Base-by-base conservation (phyloP, 352 stramenopile genomes). In the Thalassiosira hispida region DNA sequence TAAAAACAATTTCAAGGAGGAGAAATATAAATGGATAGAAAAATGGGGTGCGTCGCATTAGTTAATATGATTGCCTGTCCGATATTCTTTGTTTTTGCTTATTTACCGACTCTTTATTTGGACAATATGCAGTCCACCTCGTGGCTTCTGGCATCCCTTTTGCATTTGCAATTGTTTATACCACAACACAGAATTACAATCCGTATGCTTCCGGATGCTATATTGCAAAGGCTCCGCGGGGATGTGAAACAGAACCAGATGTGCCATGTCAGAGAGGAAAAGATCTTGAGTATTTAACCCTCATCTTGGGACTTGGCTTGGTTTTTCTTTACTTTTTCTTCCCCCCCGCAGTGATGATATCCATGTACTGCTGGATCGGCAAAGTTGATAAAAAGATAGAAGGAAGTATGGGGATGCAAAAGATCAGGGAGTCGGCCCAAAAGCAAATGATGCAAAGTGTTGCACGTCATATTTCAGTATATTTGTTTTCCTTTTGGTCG, bases 21-120 rank as follows among this genome's bases (percentile, higher is more conserved):
- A 66, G 33, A 49, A 52, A 25, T 49, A 52, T 35, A 22, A 20
- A 23, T 66, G 33, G 27, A 52, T 66, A 35, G 57, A 65, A 49
- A 65, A 65, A 49, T 65, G 56, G 56, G 56, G 56, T n/a, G n/a
- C n/a, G 42, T 49, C n/a, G n/a, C n/a, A n/a, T 49, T n/a, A n/a
- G 42, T 16, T 16, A 49, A 49, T 49, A 49, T 49, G n/a, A n/a
- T n/a, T n/a, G n/a, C n/a, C n/a, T n/a, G n/a, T n/a, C n/a, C n/a
- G n/a, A n/a, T n/a, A n/a, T n/a, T n/a, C n/a, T n/a, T n/a, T n/a
- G n/a, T n/a, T n/a, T n/a, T n/a, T n/a, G n/a, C n/a, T n/a, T n/a
- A n/a, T n/a, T n/a, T n/a, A n/a, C n/a, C n/a, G n/a, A n/a, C n/a
- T n/a, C n/a, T n/a, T n/a, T n/a, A n/a, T n/a, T n/a, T n/a, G n/a